phyloP scores from a whole-genome alignment of 495 filamentous ascomycete species.

The Neurospora sp. region DNA sequence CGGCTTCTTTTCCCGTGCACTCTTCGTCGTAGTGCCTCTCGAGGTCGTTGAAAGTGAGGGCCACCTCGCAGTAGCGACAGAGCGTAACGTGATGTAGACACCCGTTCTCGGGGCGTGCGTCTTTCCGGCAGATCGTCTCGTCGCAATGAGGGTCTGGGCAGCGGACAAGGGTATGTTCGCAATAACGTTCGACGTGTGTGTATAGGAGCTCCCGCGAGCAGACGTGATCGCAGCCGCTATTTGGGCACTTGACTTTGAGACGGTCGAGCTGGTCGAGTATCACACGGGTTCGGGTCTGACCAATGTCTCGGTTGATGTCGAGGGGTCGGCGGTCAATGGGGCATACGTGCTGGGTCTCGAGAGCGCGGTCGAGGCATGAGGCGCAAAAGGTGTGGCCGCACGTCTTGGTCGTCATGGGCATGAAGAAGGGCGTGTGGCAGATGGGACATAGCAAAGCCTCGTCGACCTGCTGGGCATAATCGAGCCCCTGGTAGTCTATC shows the following conservation, averaged over 20 bases:
- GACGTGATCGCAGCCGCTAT: constrained; percentile 52
- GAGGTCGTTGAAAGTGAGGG: constrained; percentile 27
- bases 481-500: constrained; percentile 57
- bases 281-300: constrained; percentile 26
- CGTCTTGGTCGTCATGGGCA: constrained; percentile 53
- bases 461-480: constrained; percentile 60
- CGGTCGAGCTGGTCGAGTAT: constrained; percentile 60
- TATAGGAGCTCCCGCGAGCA: constrained; percentile 58
- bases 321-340: constrained; percentile 42
- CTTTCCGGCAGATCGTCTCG: constrained; percentile 26
- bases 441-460: constrained; percentile 76
- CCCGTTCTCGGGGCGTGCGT: constrained; percentile 24
- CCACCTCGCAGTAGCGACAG: constrained; percentile 38
- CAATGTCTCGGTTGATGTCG: constrained; percentile 18
- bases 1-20: constrained; percentile 23
- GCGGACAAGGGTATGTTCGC: constrained; percentile 52
- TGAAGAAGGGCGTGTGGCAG: constrained; percentile 64
- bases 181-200: constrained; percentile 67
- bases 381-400: constrained; percentile 67
- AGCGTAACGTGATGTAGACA: constrained; percentile 37
- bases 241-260: constrained; percentile 64
- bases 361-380: constrained; percentile 54
- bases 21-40: constrained; percentile 28
- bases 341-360: constrained; percentile 38
- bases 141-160: constrained; percentile 47